Evolutionary conservation across 208 protist species (phyloP), one percentile per base, ranked within the genome.

Genomic region (Leishmania lainsoni): DNA sequence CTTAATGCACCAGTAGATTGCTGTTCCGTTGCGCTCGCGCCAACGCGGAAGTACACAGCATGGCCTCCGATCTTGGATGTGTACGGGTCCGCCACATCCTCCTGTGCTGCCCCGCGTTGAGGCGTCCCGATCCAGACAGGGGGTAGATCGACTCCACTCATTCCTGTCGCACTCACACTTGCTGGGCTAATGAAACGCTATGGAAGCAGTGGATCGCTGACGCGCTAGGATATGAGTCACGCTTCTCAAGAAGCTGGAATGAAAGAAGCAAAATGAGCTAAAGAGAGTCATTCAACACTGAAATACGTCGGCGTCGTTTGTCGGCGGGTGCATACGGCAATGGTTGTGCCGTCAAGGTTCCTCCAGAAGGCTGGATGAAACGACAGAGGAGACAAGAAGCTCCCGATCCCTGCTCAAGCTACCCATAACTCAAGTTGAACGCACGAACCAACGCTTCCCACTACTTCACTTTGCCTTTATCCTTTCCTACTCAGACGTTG

Each of bases 31-130:
- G 73, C 54, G 32, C 78, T 74, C 32, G 80, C 68, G 16, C 79
- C 54, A 2, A 81, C 84, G 17, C 94, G 89, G 82, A 97, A 95
- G 52, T 87, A 84, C 22, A 86, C 54, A 8, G 88, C 90, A 26
- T 83, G 71, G n/a, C 94, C 94, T 42, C 94, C 94, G 72, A 97
- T 87, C 79, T 87, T 92, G 10, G 90, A 91, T 14, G 90, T 95
- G 66, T 89, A 91, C 6, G 89, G 83, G 39, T 93, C 92, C 12
- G 80, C 35, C 39, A 91, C 73, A 42, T 94, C 85, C 59, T 93
- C 89, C 54, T 71, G 77, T 42, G 65, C 29, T 22, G 26, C 51
- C n/a, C 77, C 68, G 32, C 68, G 72, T 56, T 87, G 86, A 35
- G 93, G 91, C 1, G 86, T 84, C 45, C 91, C 93, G 42, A 96